Evolutionary conservation across 331 rosid species (phyloP), one percentile per base, ranked within the genome.

Genomic region (Acacia pycnantha): DNA sequence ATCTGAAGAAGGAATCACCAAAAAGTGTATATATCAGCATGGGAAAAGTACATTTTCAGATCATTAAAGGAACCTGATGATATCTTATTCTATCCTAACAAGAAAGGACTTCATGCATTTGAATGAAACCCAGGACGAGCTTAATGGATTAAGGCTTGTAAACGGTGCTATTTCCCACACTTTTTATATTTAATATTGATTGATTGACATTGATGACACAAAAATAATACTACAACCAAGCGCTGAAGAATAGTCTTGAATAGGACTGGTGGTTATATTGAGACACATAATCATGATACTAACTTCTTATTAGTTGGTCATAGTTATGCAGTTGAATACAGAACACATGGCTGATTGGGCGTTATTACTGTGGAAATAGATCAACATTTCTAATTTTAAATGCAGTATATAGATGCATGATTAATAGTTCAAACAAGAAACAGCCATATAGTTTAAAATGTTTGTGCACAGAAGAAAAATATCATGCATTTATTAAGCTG

Each of bases 1-100:
- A 94, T 94, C 99, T 96, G 84, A 79, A 77, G 85, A 69, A 80
- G 77, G 26, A 77, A 84, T 19, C 70, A 13, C 6, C 75, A 24
- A 19, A 35, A 37, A 22, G 54, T 65, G 66, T 8, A 81, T 8
- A 69, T 50, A 37, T 74, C 51, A 48, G n/a, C 56, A 83, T 72
- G 74, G 82, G 21, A 78, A 75, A 59, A 76, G 44, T 56, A 70
- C 47, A 73, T 70, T 81, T 78, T 75, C 62, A 78, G 41, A 59
- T 75, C 77, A 84, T 65, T 35, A 7, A 29, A 64, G 70, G 43
- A 64, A 29, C 77, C 70, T 44, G 54, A 26, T 70, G 77, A 85
- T 5, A 80, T 82, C 31, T 68, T 56, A 54, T 61, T 43, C 26
- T 31, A 41, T 24, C 4, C 62, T 14, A 22, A 59, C 66, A 11